Conservation (phyloP, 2,329 filamentous ascomycete species). For the Dactylellina parvicollis region DNA sequence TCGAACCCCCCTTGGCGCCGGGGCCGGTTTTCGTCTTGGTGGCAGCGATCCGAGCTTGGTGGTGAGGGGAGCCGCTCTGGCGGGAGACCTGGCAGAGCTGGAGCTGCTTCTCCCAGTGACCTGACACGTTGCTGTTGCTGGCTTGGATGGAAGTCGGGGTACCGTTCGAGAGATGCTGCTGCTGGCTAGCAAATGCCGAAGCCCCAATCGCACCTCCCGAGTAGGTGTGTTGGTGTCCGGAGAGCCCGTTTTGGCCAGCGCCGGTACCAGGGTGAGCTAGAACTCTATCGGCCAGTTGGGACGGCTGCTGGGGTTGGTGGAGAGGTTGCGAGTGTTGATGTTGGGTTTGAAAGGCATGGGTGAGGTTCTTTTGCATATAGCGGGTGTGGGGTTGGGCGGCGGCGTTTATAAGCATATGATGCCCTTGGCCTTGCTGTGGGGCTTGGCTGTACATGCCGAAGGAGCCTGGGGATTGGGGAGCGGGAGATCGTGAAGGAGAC, state of each 20-base stretch:
- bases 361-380: slow-evolving; percentile 57
- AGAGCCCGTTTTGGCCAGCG: slow-evolving; percentile 57
- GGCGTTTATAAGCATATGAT: slow-evolving; percentile 58
- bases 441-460: slow-evolving; percentile 55
- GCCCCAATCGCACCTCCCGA: slow-evolving; percentile 64
- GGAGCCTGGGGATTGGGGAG: slow-evolving; percentile 59
- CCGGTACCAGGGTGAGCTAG: slow-evolving; percentile 38
- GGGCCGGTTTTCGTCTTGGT: slow-evolving; percentile 41
- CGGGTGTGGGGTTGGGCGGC: slow-evolving; percentile 55
- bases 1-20: slow-evolving; percentile 55
- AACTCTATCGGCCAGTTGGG: slow-evolving; percentile 46
- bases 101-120: slow-evolving; percentile 89
- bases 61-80: slow-evolving; percentile 74
- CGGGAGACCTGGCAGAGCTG: slow-evolving; percentile 79
- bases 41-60: slow-evolving; percentile 66
- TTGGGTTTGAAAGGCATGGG: slow-evolving; percentile 57
- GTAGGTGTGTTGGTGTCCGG: slow-evolving; percentile 66
- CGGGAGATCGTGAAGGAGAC: slow-evolving; percentile 69
- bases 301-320: slow-evolving; percentile 58
- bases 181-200: slow-evolving; percentile 60
- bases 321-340: slow-evolving; percentile 60
- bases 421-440: slow-evolving; percentile 56
- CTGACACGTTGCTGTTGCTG: slow-evolving; percentile 54
- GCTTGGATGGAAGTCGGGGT: slow-evolving; percentile 28
- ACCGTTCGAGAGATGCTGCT: slow-evolving; percentile 51